Evolutionary conservation across 108 stramenopile species (phyloP).

Genomic region (Cyclotella cryptica): DNA sequence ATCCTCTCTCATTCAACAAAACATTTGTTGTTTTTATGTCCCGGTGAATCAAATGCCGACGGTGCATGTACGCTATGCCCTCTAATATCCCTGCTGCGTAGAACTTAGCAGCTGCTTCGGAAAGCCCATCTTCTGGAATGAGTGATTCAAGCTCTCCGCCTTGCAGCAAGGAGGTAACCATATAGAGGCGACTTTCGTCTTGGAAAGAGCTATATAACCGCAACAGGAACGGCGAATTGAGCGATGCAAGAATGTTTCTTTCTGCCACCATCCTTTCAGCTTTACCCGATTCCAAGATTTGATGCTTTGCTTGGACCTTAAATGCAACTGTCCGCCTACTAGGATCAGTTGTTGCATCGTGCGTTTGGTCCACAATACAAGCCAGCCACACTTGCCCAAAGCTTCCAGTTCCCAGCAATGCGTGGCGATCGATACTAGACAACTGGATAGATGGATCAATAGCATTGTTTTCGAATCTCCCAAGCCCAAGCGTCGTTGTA

Average conservation of each 20-base stretch:
- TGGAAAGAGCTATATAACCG: conserved; percentile 63
- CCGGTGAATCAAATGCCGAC: conserved; percentile 68
- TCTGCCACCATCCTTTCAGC: conserved; percentile 44
- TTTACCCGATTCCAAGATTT: conserved; percentile 19
- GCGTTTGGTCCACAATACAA: conserved; percentile 10
- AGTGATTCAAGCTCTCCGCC: conserved; percentile 58
- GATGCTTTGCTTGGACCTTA: conserved; percentile 24
- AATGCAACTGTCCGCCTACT: conserved; percentile 13
- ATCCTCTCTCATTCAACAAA: conserved; percentile 64
- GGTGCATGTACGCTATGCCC: conserved; percentile 74
- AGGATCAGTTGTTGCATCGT: background rate
- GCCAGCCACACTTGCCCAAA: conserved; percentile 41
- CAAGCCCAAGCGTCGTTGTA: conserved; percentile 45
- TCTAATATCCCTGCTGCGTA: conserved; percentile 61
- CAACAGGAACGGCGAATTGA: conserved; percentile 76
- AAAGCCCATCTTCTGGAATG: conserved; percentile 22
- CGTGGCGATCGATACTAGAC: conserved; percentile 13
- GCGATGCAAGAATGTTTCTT: conserved; percentile 58
- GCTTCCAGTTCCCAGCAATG: conserved; percentile 23
- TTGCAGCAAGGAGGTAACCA: conserved; percentile 80
- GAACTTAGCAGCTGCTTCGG: conserved; percentile 44
- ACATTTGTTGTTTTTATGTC: conserved; percentile 87
- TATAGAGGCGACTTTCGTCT: conserved; percentile 63
- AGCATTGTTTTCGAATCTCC: conserved; percentile 15
- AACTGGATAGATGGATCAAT: conserved; percentile 18